Evolutionary conservation across 345 rosid species (phyloP), one percentile per base, ranked within the genome.

Genomic region (Barbarea vulgaris): DNA sequence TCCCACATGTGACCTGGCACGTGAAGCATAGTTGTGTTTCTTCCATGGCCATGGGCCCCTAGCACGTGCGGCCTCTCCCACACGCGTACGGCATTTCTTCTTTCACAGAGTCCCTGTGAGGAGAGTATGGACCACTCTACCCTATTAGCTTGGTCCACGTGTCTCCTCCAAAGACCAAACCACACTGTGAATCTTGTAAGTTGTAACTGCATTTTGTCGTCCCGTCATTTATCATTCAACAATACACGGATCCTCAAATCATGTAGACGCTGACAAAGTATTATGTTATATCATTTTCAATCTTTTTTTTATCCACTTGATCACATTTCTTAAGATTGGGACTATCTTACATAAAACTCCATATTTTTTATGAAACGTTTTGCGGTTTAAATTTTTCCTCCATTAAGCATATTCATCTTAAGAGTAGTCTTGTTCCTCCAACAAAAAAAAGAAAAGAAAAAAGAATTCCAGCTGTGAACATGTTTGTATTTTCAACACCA

Each of bases 1-100:
- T 61, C 74, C 75, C 37, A 75, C 70, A 52, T 64, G 75, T 76
- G 80, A 76, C 70, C 80, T 76, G 80, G 50, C 80, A 76, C 70
- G 75, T 76, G 79, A 68, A 69, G 48, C 58, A 42, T 69, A 19
- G 56, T 62, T 60, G 33, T 42, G 64, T 69, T 54, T 46, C 36
- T 5, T 62, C 62, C 39, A 54, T 68, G 72, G 67, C 28, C 52
- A 66, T 33, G 80, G 69, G 70, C 14, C 70, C 80, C 60, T 77
- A 55, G 60, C 80, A 77, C 80, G 80, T 70, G 72, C 54, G 64
- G 64, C 27, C 74, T 61, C 47, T 44, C 70, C 42, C 65, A 76
- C 79, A 63, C 75, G 80, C 80, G 80, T 76, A 69, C 79, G 79
- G 79, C 30, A 68, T 51, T 60, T 12, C 64, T 67, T 75, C 63